Conservation (phyloP, 768 basidiomycete species). For the Russula dissimulans region DNA sequence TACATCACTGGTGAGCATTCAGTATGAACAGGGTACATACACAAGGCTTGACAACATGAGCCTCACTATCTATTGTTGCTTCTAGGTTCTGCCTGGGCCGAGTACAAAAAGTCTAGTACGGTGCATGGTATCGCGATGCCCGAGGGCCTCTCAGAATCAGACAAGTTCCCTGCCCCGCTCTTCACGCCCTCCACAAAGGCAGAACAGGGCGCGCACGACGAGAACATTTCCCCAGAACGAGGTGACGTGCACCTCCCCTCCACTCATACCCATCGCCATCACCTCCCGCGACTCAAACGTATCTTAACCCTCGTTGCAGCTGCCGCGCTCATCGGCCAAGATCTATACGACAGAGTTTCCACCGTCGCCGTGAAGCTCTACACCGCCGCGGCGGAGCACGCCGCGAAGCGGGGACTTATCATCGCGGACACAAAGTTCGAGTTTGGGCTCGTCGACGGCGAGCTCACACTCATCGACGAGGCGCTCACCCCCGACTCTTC, state of each 20-base stretch:
- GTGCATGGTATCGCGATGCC: conserved; percentile 81
- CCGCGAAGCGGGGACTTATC: conserved; percentile 70
- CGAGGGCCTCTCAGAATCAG: conserved; percentile 71
- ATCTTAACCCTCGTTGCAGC: conserved; percentile 32
- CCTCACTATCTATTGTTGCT: not conserved
- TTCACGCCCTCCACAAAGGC: conserved; percentile 99
- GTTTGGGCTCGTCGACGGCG: conserved; percentile 67
- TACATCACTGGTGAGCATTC: conserved; percentile 83
- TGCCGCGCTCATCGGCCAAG: conserved; percentile 53
- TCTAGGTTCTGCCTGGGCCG: conserved; percentile 89
- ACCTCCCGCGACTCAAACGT: not conserved
- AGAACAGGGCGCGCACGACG: conserved; percentile 87
- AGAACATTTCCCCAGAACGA: conserved; percentile 96
- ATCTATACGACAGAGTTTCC: conserved; percentile 55
- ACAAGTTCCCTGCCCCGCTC: conserved; percentile 70
- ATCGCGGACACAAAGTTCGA: conserved; percentile 99
- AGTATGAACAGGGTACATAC: too few species aligned
- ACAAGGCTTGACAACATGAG: too few species aligned
- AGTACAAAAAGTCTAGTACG: conserved; percentile 82
- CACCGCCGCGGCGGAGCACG: conserved; percentile 64
- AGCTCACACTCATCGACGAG: conserved; percentile 88
- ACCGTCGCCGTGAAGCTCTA: conserved; percentile 55
- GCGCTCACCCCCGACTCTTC: conserved; percentile 97
- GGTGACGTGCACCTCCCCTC: conserved; percentile 36
- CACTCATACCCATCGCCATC: not conserved